phyloP scores from a whole-genome alignment of 768 basidiomycete genomes.

The Phylloporus sp. region DNA sequence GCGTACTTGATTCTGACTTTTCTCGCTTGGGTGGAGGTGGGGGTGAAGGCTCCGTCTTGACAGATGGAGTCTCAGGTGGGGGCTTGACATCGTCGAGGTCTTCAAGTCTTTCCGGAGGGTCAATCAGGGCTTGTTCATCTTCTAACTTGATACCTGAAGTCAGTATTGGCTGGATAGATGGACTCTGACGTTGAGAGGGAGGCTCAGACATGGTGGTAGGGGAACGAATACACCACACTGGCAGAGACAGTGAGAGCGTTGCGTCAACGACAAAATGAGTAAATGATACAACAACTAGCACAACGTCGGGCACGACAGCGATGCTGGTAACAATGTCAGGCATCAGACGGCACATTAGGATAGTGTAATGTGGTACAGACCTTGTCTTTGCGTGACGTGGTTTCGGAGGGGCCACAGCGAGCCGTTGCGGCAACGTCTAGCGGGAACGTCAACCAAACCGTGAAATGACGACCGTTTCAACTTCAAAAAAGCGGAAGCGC shows the following conservation, averaged over 20 bases:
- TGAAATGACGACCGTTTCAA: constrained; percentile 20
- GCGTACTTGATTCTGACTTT: constrained; percentile 34
- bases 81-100: constrained; percentile 23
- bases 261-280: constrained; percentile 23
- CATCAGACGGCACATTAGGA: constrained; percentile 3
- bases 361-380: constrained; percentile 15
- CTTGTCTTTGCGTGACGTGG: constrained; percentile 21
- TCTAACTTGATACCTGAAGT: constrained; percentile 13
- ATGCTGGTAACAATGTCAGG: constrained; percentile 15
- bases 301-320: constrained; percentile 20
- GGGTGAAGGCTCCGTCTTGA: constrained; percentile 29
- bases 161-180: constrained; percentile 12
- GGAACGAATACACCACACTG: constrained; percentile 11
- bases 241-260: constrained; percentile 13
- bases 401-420: background rate
- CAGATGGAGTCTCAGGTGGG: constrained; percentile 27
- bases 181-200: constrained; percentile 28
- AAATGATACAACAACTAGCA: constrained; percentile 14
- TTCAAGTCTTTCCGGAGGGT: constrained; percentile 14
- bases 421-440: constrained; percentile 3
- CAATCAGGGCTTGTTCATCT: constrained; percentile 5
- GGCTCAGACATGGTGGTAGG: constrained; percentile 30
- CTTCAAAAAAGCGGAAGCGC: constrained; percentile 51
- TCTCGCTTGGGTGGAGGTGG: constrained; percentile 30
- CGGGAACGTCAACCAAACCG: constrained; percentile 15